Percentiles rank a stretch among this genome's conserved stretches.
Evolutionary conservation across 345 rosid genomes (phyloP).

Genomic region (rapeseed (Brassica napus)): Da-Ae NC_063436.1:301501-302000

Average conservation of each 20-base stretch:
- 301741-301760: constrained; percentile 37
- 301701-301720: constrained; percentile 29
- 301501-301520: constrained; percentile 43
- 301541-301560: constrained; percentile 35
- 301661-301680: constrained; percentile 32
- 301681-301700: constrained; percentile 39
- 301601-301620: constrained; percentile 37
- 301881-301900: constrained; percentile 40
- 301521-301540: constrained; percentile 45
- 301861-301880: constrained; percentile 30
- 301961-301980: constrained; percentile 40
- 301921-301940: constrained; percentile 36
- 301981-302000: constrained; percentile 41
- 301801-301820: constrained; percentile 32
- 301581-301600: constrained; percentile 41
- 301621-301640: constrained; percentile 38
- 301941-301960: constrained; percentile 34
- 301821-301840: constrained; percentile 25
- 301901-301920: constrained; percentile 32
- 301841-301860: constrained; percentile 36
- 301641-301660: constrained; percentile 45
- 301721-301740: constrained; percentile 40
- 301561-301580: constrained; percentile 33
- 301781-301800: constrained; percentile 31
- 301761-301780: constrained; percentile 35